A percentile compares a stretch with the other conserved stretches of the same genome.
Evolutionary conservation across 1,284 basidiomycete species (phyloP).

Genomic region (Puccinia triticina): DNA sequence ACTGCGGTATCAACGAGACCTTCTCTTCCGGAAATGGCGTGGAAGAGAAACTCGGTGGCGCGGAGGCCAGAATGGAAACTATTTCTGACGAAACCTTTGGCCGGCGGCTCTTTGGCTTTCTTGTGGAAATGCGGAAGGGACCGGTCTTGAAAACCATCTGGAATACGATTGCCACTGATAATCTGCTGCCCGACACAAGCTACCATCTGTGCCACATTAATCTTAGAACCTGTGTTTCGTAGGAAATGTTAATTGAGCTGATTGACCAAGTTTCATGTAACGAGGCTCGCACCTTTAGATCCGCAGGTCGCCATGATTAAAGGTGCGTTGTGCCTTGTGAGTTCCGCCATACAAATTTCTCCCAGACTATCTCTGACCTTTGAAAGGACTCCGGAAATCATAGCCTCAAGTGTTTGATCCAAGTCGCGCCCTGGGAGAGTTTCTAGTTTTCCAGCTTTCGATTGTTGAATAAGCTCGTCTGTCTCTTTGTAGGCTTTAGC

Average conservation of each 20-base stretch:
- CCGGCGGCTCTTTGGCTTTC: constrained; percentile 93
- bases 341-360: constrained; percentile 96
- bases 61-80: constrained; percentile 91
- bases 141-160: constrained; percentile 98
- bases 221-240: constrained; percentile 71
- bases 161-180: constrained; percentile 95
- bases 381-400: constrained; percentile 89
- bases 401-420: constrained; percentile 92
- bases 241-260: background rate
- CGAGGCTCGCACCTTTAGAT: constrained; percentile 71
- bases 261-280: background rate
- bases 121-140: constrained; percentile 98
- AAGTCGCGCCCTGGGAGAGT: constrained; percentile 96
- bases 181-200: constrained; percentile 99
- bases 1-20: constrained; percentile 86
- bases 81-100: constrained; percentile 97
- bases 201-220: constrained; percentile 99
- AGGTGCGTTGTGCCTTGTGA: constrained; percentile 93
- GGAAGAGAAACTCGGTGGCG: constrained; percentile 96
- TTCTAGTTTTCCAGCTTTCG: constrained; percentile 88
- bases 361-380: constrained; percentile 95
- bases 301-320: constrained; percentile 99
- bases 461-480: constrained; percentile 80
- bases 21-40: constrained; percentile 98
- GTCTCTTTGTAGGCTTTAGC: constrained; percentile 87